phyloP scores from a whole-genome alignment of 306 rosid genomes.

The Hippophae tibetana region DNA sequence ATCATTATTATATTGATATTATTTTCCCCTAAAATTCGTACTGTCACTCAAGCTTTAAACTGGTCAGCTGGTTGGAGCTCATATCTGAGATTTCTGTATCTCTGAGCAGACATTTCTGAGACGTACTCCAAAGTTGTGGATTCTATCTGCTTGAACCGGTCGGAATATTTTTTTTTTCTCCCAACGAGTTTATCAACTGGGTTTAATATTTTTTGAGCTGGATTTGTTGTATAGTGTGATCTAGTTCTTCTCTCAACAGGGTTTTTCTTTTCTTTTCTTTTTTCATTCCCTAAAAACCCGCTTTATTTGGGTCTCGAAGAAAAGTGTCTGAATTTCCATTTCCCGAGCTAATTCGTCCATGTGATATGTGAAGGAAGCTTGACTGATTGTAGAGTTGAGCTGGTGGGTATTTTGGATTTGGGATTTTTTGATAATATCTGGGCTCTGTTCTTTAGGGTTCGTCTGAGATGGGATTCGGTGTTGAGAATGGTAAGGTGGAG shows the following conservation, averaged over 20 bases:
- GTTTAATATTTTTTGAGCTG: conserved; percentile 16
- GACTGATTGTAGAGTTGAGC: conserved; percentile 17
- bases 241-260: conserved; percentile 26
- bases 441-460: conserved; percentile 44
- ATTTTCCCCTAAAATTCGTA: conserved; percentile 11
- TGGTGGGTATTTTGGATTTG: conserved; percentile 33
- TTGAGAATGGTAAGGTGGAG: conserved; percentile 70
- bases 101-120: conserved; percentile 54
- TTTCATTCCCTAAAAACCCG: conserved; percentile 1
- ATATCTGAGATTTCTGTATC: conserved; percentile 45
- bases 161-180: background rate
- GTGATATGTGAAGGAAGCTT: conserved; percentile 15
- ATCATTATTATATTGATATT: background rate
- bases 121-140: conserved; percentile 30
- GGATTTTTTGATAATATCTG: conserved; percentile 33
- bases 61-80: conserved; percentile 51
- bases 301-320: conserved; percentile 16
- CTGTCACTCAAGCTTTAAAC: conserved; percentile 34
- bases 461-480: conserved; percentile 60
- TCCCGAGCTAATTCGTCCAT: conserved; percentile 11
- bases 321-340: conserved; percentile 27
- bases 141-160: conserved; percentile 9
- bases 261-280: conserved; percentile 13
- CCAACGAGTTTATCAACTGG: conserved; percentile 17
- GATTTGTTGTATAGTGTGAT: conserved; percentile 22